Evolutionary conservation across 176 grass and related monocot genomes (phyloP).

Genomic region (Carex kokanica): DNA sequence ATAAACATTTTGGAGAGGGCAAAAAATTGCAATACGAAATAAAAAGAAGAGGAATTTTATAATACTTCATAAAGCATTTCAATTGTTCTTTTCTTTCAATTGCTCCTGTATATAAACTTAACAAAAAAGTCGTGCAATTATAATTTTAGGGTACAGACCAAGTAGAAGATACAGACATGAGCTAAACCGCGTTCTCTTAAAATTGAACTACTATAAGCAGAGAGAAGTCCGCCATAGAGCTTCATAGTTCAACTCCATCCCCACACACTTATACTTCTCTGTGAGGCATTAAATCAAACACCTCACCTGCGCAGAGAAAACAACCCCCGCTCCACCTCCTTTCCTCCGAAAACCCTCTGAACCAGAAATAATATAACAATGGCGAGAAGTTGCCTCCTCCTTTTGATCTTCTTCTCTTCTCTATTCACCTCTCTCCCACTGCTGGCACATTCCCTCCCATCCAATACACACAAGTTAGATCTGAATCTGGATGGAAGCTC

Average conservation of each 20-base stretch:
- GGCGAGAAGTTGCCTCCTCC: background rate
- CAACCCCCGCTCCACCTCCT: background rate
- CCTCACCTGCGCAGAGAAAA: background rate
- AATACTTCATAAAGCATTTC: background rate
- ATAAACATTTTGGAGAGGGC: too few species aligned
- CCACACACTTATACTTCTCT: background rate
- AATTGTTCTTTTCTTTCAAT: background rate
- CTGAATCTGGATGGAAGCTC: conserved; percentile 11
- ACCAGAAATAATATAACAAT: background rate
- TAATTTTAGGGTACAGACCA: background rate
- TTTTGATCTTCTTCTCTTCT: background rate
- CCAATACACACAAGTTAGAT: background rate
- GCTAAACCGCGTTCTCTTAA: conserved; percentile 3
- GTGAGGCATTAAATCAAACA: conserved; percentile 1
- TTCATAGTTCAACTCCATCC: background rate
- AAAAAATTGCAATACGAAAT: background rate
- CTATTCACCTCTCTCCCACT: background rate
- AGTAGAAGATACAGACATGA: background rate
- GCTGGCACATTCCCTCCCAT: background rate
- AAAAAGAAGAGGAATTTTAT: background rate
- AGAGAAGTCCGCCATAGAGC: background rate
- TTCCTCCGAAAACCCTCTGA: background rate
- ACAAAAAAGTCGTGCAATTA: background rate
- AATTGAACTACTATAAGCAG: background rate
- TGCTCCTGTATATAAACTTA: background rate